Conservation (phyloP, 176 grass and related monocot genomes). For the Olyra latifolia region DNA sequence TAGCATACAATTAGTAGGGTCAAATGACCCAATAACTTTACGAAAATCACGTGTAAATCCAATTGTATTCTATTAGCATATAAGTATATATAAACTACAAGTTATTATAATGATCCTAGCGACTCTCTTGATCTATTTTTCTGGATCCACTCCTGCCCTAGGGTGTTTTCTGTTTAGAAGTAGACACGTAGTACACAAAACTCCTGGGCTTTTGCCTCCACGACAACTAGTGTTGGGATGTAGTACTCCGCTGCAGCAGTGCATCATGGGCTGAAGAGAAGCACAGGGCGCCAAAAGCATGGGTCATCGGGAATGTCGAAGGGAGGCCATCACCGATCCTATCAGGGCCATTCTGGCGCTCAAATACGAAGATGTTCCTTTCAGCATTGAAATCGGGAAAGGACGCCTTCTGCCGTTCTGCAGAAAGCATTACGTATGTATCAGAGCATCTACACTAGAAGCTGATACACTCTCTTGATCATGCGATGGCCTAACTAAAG, state of each 20-base stretch:
- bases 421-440: too few species aligned
- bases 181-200: not conserved
- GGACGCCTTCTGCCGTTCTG: not conserved
- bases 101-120: too few species aligned
- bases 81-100: too few species aligned
- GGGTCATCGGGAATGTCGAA: conserved; percentile 16
- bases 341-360: not conserved
- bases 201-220: not conserved
- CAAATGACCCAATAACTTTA: too few species aligned
- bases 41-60: too few species aligned
- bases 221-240: too few species aligned
- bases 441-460: too few species aligned
- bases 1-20: too few species aligned
- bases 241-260: not conserved
- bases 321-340: not conserved
- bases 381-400: not conserved
- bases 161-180: too few species aligned
- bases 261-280: not conserved
- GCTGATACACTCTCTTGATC: not conserved
- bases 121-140: too few species aligned
- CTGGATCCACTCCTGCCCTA: too few species aligned
- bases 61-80: too few species aligned
- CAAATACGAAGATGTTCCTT: not conserved
- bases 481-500: not conserved
- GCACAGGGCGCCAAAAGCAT: not conserved